These are phyloP conservation scores for Amanita thiersii DNA, from an alignment of 768 basidiomycete species.

Conservation along the genomic window DNA sequence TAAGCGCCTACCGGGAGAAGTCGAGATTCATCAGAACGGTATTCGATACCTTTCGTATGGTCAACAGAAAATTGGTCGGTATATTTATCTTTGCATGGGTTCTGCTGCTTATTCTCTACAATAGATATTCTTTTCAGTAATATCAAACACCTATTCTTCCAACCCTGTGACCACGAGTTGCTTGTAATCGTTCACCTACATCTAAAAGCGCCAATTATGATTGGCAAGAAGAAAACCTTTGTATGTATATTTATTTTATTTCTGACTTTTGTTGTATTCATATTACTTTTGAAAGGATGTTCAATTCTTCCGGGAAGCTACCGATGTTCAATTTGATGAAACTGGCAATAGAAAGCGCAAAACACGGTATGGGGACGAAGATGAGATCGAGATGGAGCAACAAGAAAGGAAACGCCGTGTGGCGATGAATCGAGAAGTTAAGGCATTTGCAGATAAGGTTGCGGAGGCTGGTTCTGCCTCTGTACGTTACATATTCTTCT, in stretches of 20 bases:
- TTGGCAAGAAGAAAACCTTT: conserved; percentile 97
- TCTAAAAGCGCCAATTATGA: conserved; percentile 93
- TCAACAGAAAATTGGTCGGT: conserved; percentile 84
- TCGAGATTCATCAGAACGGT: conserved; percentile 97
- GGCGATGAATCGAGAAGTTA: conserved; percentile 90
- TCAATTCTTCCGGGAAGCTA: conserved; percentile 97
- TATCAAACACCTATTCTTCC: conserved; percentile 98
- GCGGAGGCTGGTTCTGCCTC: conserved; percentile 74
- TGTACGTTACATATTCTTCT: conserved; percentile 33
- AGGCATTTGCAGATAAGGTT: conserved; percentile 86
- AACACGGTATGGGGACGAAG: conserved; percentile 95
- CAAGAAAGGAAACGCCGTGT: conserved; percentile 88
- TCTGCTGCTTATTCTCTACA: conserved; percentile 1
- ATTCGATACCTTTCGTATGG: conserved; percentile 86
- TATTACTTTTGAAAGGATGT: conserved; percentile 65
- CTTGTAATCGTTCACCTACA: conserved; percentile 92
- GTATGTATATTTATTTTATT: conserved; percentile 33
- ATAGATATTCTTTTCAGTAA: conserved; percentile 93
- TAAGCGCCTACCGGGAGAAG: conserved; percentile 92
- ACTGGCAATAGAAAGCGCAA: conserved; percentile 98
- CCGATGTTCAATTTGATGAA: conserved; percentile 96
- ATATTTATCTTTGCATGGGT: neutral
- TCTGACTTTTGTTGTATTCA: conserved; percentile 6
- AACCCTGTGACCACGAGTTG: conserved; percentile 94
- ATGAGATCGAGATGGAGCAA: conserved; percentile 98